Percentiles rank a stretch among this genome's conserved stretches.
Evolutionary conservation across 139 green algal species (phyloP).

Genomic region (Micractinium conductrix): DNA sequence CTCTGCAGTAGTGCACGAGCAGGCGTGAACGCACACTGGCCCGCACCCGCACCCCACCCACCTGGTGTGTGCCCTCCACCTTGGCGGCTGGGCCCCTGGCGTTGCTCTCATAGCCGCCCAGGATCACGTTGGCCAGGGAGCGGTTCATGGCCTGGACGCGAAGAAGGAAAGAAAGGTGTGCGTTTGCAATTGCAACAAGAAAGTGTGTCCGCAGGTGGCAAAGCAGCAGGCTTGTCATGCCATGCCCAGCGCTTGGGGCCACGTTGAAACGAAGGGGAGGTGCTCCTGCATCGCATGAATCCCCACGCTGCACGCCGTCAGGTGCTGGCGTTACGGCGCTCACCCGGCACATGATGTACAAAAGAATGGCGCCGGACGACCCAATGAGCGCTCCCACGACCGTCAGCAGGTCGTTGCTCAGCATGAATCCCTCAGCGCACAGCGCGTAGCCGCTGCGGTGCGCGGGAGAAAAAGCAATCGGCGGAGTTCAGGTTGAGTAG

Average conservation of each 20-base stretch:
- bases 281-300: no score
- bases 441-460: constrained; percentile 78
- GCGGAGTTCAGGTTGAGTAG: no score
- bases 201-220: no score
- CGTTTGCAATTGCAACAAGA: no score
- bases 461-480: not conserved
- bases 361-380: constrained; percentile 87
- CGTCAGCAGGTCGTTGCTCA: constrained; percentile 85
- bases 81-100: constrained; percentile 6
- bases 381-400: constrained; percentile 89
- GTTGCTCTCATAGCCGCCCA: constrained; percentile 79
- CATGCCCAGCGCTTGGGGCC: no score
- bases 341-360: constrained; percentile 91
- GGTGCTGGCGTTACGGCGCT: no score
- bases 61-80: constrained; percentile 29
- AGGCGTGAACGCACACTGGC: no score
- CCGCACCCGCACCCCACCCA: not conserved
- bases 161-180: no score
- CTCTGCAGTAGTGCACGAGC: no score
- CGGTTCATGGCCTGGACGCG: constrained; percentile 83
- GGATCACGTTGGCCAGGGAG: constrained; percentile 86
- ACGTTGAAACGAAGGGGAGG: no score
- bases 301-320: no score
- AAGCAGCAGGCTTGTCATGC: no score
- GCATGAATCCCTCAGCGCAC: constrained; percentile 91